phyloP scores from a whole-genome alignment of 306 rosid genomes.

The Vigna reflexopilosa region DNA sequence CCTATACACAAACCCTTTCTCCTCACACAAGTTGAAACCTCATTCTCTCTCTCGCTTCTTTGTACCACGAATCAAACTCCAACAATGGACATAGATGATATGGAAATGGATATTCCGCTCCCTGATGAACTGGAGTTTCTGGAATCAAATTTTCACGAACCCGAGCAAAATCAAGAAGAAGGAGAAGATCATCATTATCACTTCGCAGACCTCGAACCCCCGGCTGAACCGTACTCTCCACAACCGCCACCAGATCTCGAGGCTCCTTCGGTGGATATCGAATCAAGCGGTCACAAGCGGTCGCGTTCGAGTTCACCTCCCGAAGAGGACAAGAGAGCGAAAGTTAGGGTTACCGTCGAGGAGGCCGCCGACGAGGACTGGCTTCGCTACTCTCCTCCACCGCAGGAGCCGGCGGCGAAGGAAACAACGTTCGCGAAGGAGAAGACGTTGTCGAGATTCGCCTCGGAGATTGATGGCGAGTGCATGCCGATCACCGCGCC shows the following conservation, averaged over 20 bases:
- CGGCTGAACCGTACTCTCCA: conserved; percentile 51
- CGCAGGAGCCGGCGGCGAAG: conserved; percentile 41
- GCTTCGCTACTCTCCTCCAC: conserved; percentile 64
- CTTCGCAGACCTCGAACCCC: conserved; percentile 47
- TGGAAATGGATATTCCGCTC: conserved; percentile 75
- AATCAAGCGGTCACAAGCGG: conserved; percentile 64
- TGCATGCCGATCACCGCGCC: conserved; percentile 88
- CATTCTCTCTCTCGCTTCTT: neutral
- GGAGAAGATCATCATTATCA: conserved; percentile 9
- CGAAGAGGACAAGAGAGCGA: conserved; percentile 34
- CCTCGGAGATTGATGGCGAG: conserved; percentile 87
- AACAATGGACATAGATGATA: conserved; percentile 54
- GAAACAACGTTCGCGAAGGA: conserved; percentile 49
- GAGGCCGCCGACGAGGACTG: conserved; percentile 49
- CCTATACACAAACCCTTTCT: neutral
- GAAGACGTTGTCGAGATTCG: conserved; percentile 67
- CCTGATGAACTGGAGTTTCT: conserved; percentile 89
- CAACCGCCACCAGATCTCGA: conserved; percentile 45
- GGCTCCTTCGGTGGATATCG: conserved; percentile 28
- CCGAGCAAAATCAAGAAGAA: conserved; percentile 37
- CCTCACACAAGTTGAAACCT: neutral
- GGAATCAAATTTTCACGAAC: conserved; percentile 60
- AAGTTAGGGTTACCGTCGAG: conserved; percentile 53
- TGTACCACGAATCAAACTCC: neutral
- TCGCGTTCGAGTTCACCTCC: conserved; percentile 40